Conservation (phyloP, 2,329 filamentous ascomycete genomes). For the Fusarium sp. region DNA sequence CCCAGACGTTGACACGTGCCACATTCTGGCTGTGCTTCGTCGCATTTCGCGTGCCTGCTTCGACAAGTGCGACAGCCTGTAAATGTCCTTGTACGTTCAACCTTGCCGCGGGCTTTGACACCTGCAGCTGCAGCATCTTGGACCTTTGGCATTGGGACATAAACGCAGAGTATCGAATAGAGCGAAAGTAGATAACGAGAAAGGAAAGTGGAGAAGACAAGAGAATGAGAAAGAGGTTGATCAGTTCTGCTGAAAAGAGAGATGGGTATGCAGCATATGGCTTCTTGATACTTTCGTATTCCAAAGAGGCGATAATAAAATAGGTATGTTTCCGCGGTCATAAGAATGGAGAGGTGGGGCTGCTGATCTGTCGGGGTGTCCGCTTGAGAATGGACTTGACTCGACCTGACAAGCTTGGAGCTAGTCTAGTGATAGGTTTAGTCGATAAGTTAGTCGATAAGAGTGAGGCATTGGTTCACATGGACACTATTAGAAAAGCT, state of each 20-base stretch:
- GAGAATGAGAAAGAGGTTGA: neutral
- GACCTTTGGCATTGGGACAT: constrained; percentile 31
- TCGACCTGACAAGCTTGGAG: neutral
- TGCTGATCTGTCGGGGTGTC: neutral
- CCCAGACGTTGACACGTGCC: constrained; percentile 53
- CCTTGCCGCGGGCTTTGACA: constrained; percentile 4
- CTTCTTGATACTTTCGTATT: neutral
- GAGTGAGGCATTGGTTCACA: neutral
- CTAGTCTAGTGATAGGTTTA: neutral
- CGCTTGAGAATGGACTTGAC: neutral
- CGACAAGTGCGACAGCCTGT: constrained; percentile 53
- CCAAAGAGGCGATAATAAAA: constrained; percentile 8
- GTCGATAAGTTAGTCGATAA: neutral
- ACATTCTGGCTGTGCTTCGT: constrained; percentile 57
- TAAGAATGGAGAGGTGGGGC: neutral
- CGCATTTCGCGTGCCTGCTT: constrained; percentile 59
- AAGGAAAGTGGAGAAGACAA: constrained; percentile 40
- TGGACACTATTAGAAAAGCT: constrained; percentile 10
- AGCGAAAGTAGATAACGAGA: neutral
- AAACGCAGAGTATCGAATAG: neutral
- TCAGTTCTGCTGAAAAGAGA: neutral
- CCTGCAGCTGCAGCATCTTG: neutral
- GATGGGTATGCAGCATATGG: neutral
- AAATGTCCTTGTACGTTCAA: constrained; percentile 49
- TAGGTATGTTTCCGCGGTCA: constrained; percentile 38